phyloP scores from a whole-genome alignment of 805 yeast species.

The Myxozyma mucilagina region DNA sequence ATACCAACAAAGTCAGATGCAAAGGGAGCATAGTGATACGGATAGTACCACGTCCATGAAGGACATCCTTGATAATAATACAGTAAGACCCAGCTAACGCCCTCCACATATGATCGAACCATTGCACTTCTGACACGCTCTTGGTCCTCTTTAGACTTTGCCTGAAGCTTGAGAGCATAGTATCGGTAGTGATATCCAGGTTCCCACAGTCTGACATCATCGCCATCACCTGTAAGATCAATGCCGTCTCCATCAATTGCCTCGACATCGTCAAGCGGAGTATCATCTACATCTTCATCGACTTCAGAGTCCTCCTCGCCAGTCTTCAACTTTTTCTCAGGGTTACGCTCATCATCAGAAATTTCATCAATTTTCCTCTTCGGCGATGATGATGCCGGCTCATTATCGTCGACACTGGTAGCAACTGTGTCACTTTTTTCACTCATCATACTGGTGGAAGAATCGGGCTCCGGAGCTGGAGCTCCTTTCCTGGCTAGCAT shows the following conservation, averaged over 20 bases:
- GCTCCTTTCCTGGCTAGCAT: slow-evolving; percentile 30
- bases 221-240: slow-evolving; percentile 39
- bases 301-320: not conserved
- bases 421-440: slow-evolving; percentile 13
- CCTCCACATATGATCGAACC: slow-evolving; percentile 79
- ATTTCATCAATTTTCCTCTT: slow-evolving; percentile 31
- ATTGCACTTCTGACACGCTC: slow-evolving; percentile 55
- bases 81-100: slow-evolving; percentile 92
- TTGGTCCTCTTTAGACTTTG: slow-evolving; percentile 54
- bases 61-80: slow-evolving; percentile 98
- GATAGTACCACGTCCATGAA: slow-evolving; percentile 98
- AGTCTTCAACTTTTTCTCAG: slow-evolving; percentile 21
- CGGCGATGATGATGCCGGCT: slow-evolving; percentile 26
- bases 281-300: not conserved
- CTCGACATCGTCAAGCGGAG: slow-evolving; percentile 20
- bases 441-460: slow-evolving; percentile 3
- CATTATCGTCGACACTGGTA: slow-evolving; percentile 15
- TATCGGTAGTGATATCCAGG: slow-evolving; percentile 85
- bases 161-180: slow-evolving; percentile 71
- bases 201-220: slow-evolving; percentile 70
- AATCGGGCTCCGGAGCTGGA: not conserved
- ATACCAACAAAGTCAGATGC: slow-evolving; percentile 78
- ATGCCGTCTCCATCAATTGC: slow-evolving; percentile 46
- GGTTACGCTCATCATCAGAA: slow-evolving; percentile 9
- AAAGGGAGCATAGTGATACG: slow-evolving; percentile 97